Evolutionary conservation across 2,329 filamentous ascomycete species (phyloP), one percentile per base, ranked within the genome.

Genomic region (Beauveria asiatica): DNA sequence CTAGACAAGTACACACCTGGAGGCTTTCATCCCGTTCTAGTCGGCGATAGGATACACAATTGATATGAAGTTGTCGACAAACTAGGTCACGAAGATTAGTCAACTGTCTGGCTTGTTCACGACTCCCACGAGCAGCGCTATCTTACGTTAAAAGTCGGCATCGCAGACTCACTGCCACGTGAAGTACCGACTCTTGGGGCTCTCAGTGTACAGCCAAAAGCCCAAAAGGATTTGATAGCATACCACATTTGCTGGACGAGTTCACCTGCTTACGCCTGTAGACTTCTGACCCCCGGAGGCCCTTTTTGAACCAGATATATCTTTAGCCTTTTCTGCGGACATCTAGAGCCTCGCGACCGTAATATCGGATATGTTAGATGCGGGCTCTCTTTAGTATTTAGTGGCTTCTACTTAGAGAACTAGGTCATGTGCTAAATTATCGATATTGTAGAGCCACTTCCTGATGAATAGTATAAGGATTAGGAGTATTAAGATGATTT

Each of bases 61-160:
- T 55, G 62, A 41, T 66, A 64, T 45, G 23, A 55, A 37, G 45
- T 64, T 1, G 37, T 65, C 25, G 51, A 62, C 39, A 65, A 64
- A 54, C 21, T 64, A 1, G 62, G 64, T 19, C 51, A 54, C 10
- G 62, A 63, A 30, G 48, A 42, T 3, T 63, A 42, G 45, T 62
- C 63, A 3, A 62, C 60, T 10, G 53, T 61, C 45, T 65, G 63
- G 63, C 57, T 65, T 4, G 63, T 53, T 17, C 54, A 60, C 53
- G 59, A 62, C 41, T 30, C 46, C 11, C 25, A 23, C 41, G 21
- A 50, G 42, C n/a, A 52, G 33, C 42, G 33, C 19, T 59, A 57
- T 16, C 55, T 62, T 30, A 55, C 61, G 9, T 13, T 61, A 7
- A 64, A 64, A 33, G 55, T 62, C 1, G 55, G 61, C 21, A 57